Conservation (phyloP, 2,329 filamentous ascomycete genomes). For the Pestalotiopsis sp. region DNA sequence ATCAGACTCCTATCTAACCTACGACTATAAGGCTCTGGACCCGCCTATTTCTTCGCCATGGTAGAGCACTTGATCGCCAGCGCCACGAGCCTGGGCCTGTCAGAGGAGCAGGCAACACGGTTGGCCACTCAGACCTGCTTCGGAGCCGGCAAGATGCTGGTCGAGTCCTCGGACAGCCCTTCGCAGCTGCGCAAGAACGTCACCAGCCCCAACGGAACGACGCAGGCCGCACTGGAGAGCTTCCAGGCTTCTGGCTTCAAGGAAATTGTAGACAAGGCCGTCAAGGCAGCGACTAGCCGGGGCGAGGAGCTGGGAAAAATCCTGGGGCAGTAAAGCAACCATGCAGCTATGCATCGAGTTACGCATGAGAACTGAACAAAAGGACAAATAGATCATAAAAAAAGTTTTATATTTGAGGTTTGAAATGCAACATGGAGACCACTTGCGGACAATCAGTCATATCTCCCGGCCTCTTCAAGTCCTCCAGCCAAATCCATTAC, state of each 20-base stretch:
- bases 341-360: background rate
- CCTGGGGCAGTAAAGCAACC: conserved; percentile 19
- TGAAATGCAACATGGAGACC: no score
- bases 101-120: conserved; percentile 50
- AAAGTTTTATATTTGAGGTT: no score
- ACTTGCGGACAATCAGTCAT: no score
- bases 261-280: conserved; percentile 46
- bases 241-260: conserved; percentile 48
- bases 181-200: conserved; percentile 53
- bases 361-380: no score
- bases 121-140: conserved; percentile 54
- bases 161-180: conserved; percentile 47
- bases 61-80: conserved; percentile 53
- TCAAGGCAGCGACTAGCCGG: conserved; percentile 47
- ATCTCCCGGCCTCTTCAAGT: no score
- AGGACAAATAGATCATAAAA: no score
- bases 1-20: background rate
- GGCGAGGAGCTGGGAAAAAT: conserved; percentile 47
- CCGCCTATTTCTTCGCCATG: conserved; percentile 57
- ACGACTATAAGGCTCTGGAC: conserved; percentile 44
- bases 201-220: conserved; percentile 56
- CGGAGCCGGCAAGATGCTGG: conserved; percentile 55
- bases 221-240: conserved; percentile 50
- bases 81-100: conserved; percentile 46
- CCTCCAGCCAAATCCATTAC: no score